Evolutionary conservation across 2,329 filamentous ascomycete species (phyloP), one percentile per base, ranked within the genome.

Genomic region (Fusarium coffeatum): DNA sequence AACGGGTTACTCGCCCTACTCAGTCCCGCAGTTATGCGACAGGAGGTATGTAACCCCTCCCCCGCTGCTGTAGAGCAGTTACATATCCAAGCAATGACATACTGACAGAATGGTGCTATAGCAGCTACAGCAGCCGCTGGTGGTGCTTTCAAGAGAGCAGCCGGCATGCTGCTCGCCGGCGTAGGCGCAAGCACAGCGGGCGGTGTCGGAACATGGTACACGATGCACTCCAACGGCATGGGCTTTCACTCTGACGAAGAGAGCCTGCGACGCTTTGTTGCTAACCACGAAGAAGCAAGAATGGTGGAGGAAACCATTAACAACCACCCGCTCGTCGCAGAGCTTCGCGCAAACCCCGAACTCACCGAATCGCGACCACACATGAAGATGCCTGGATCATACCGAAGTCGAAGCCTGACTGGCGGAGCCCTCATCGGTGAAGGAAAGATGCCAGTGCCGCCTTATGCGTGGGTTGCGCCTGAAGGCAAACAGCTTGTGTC

Each of bases 291-390:
- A 13, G 81, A 86, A 58, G 79, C 84, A 28, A 81, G 76, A 68
- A 85, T 87, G 67, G 88, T 97, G 74, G 91, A 98, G 71, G 84
- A 88, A 11, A 87, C 88, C 76, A 93, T 98, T 79, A 87, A 90
- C 76, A 87, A 84, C 47, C 93, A 96, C 81, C 91, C 93, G 2
- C 78, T 97, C n/a, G 86, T 91, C 7, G 78, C 84, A n/a, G 83
- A 87, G 43, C 84, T 98, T 51, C 90, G 94, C 48, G 80, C 81
- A 20, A 86, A 92, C 73, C 83, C 89, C 1, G 87, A 87, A 27
- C 92, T 91, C 79, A 86, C 83, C 34, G 94, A 97, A 79, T 91
- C 91, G 34, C 88, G 96, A 42, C 95, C 95, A 13, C 93, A 97
- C 78, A 83, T 98, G 78, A 96, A 94, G 80, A 92, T 98, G 76